Conservation (phyloP, 805 yeast genomes). For the Kodamaea hsintzibuensis region DNA sequence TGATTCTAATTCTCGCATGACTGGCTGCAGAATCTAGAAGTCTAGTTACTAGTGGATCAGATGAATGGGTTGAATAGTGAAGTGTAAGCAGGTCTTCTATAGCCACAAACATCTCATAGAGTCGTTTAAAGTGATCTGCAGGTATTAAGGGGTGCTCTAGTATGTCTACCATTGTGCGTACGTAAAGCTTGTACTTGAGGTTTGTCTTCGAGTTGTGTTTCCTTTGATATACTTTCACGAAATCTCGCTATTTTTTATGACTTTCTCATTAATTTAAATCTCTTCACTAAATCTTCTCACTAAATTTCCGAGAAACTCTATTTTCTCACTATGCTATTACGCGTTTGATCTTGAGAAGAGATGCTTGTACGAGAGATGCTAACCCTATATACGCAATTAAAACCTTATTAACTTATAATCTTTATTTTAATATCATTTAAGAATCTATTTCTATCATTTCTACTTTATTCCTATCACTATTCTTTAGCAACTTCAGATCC, state of each 20-base stretch:
- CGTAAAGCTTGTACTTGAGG: not conserved
- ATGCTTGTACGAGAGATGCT: too few relatives aligned
- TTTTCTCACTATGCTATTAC: too few relatives aligned
- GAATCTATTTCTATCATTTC: too few relatives aligned
- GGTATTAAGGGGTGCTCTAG: slow-evolving; percentile 2
- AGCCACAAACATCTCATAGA: slow-evolving; percentile 20
- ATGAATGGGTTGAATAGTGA: slow-evolving; percentile 33
- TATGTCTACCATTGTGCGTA: not conserved
- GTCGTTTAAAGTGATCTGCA: slow-evolving; percentile 7
- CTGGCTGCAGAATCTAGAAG: slow-evolving; percentile 22
- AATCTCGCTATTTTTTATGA: not conserved
- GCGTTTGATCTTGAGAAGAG: too few relatives aligned
- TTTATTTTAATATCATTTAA: too few relatives aligned
- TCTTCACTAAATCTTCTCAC: too few relatives aligned
- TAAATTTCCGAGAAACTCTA: too few relatives aligned
- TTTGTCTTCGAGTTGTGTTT: not conserved
- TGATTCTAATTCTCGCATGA: slow-evolving; percentile 19
- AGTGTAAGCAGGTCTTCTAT: slow-evolving; percentile 35
- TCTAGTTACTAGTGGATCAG: slow-evolving; percentile 25
- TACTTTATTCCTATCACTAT: too few relatives aligned
- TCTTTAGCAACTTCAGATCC: too few relatives aligned
- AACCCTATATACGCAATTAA: too few relatives aligned
- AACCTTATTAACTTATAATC: too few relatives aligned
- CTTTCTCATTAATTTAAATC: too few relatives aligned
- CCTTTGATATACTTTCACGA: not conserved